Evolutionary conservation across 2,329 filamentous ascomycete genomes (phyloP).

Genomic region (Fusarium luffae): DNA sequence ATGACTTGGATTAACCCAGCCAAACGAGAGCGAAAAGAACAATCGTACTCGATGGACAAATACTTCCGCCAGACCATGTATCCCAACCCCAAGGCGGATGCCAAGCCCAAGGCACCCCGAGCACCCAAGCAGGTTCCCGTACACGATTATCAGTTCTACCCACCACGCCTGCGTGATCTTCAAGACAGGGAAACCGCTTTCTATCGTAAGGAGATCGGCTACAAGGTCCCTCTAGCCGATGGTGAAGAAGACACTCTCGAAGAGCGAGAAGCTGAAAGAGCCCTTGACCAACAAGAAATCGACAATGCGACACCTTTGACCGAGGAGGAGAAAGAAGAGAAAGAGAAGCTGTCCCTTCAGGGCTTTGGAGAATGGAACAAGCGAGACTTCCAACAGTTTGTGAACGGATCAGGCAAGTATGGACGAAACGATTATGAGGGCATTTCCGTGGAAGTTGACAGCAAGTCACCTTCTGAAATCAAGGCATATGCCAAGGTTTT

Average conservation of each 20-base stretch:
- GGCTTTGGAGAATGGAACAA: constrained; percentile 97
- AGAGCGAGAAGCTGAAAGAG: constrained; percentile 87
- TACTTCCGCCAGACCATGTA: constrained; percentile 95
- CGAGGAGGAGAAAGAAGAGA: constrained; percentile 89
- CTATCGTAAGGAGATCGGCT: constrained; percentile 95
- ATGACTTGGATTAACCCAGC: constrained; percentile 98
- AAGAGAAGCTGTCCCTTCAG: constrained; percentile 80
- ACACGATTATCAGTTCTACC: constrained; percentile 98
- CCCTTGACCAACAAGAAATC: constrained; percentile 89
- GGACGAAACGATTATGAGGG: constrained; percentile 86
- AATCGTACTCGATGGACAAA: constrained; percentile 98
- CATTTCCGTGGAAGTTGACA: constrained; percentile 91
- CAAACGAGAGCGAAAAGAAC: constrained; percentile 98
- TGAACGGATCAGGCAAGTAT: constrained; percentile 94
- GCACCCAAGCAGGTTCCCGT: constrained; percentile 92
- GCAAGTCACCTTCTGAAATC: constrained; percentile 86
- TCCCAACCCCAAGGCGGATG: constrained; percentile 81
- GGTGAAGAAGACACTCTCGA: constrained; percentile 88
- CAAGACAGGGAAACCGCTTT: constrained; percentile 97
- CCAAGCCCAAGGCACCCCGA: constrained; percentile 94
- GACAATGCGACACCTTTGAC: constrained; percentile 90
- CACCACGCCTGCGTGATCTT: constrained; percentile 81
- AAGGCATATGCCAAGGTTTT: constrained; percentile 94
- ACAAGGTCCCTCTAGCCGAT: constrained; percentile 91
- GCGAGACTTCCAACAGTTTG: constrained; percentile 97